Conservation (phyloP, 257 asterid genomes). For the Primulina huaijiensis region DNA sequence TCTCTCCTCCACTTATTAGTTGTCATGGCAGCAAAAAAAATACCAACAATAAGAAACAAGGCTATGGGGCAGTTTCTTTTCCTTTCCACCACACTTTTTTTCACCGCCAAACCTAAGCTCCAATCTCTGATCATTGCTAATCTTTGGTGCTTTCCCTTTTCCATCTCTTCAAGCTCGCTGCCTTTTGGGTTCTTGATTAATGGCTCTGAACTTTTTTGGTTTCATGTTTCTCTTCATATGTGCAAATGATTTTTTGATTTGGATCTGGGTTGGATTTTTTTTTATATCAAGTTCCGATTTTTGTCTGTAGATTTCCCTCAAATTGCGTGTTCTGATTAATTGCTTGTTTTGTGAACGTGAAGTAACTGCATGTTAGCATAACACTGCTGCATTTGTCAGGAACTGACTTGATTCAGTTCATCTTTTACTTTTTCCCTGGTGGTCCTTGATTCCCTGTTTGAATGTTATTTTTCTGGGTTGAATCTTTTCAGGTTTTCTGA, state of each 20-base stretch:
- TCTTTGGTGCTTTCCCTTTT: slow-evolving; percentile 19
- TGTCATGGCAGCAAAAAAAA: slow-evolving; percentile 21
- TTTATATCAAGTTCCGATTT: slow-evolving; percentile 30
- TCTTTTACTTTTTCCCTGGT: slow-evolving; percentile 14
- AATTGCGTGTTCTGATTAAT: slow-evolving; percentile 6
- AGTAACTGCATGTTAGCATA: slow-evolving; percentile 18
- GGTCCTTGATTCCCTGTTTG: slow-evolving; percentile 31
- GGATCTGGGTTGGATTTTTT: slow-evolving; percentile 30
- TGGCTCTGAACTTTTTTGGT: neutral
- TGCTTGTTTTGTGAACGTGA: slow-evolving; percentile 10
- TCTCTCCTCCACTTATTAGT: slow-evolving; percentile 29
- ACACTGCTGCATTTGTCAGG: slow-evolving; percentile 19
- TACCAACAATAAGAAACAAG: slow-evolving; percentile 21
- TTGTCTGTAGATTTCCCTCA: neutral
- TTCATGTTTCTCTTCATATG: slow-evolving; percentile 18
- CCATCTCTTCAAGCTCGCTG: slow-evolving; percentile 4
- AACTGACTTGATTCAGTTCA: slow-evolving; percentile 25
- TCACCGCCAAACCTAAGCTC: slow-evolving; percentile 26
- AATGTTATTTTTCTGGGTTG: slow-evolving; percentile 17
- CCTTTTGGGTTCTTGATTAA: neutral
- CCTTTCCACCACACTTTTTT: slow-evolving; percentile 15
- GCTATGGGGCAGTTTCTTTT: slow-evolving; percentile 21
- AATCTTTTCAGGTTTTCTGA: slow-evolving; percentile 26
- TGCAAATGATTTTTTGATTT: slow-evolving; percentile 10
- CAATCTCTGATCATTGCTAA: slow-evolving; percentile 1